These are phyloP conservation scores for Geotrichum carabidarum DNA, from an alignment of 1,139 yeast species.

Conservation along the genomic window DNA sequence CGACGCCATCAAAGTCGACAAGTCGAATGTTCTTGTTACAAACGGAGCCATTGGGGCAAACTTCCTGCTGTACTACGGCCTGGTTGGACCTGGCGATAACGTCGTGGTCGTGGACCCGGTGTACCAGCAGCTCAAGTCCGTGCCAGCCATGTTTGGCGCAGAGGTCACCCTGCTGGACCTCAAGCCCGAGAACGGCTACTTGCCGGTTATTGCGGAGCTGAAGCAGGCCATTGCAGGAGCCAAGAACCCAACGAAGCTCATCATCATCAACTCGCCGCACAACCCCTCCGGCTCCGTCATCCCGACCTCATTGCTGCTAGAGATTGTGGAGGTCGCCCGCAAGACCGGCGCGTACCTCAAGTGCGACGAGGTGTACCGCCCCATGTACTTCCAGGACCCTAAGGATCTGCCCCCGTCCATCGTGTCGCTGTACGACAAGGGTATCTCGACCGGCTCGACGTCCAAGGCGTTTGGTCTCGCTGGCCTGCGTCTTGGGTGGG, in stretches of 20 bases:
- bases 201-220: conserved; percentile 40
- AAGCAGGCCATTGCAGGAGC: conserved; percentile 28
- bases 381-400: conserved; percentile 43
- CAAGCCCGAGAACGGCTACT: conserved; percentile 37
- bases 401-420: conserved; percentile 40
- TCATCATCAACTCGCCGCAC: conserved; percentile 52
- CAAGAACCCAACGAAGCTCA: conserved; percentile 41
- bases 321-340: conserved; percentile 43
- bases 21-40: conserved; percentile 45
- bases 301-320: conserved; percentile 36
- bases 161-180: conserved; percentile 41
- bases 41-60: conserved; percentile 60
- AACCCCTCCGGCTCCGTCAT: conserved; percentile 53
- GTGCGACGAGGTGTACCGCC: conserved; percentile 56
- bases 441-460: conserved; percentile 49
- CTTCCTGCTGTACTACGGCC: conserved; percentile 45
- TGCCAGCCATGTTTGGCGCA: conserved; percentile 43
- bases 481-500: conserved; percentile 54
- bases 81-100: conserved; percentile 48
- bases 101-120: conserved; percentile 48
- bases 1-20: conserved; percentile 25
- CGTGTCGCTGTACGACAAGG: conserved; percentile 43
- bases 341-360: conserved; percentile 39
- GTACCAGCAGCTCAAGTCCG: conserved; percentile 13
- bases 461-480: conserved; percentile 56